Evolutionary conservation across 768 basidiomycete species (phyloP), one percentile per base, ranked within the genome.

Genomic region (Leucosporidium scottii): DNA sequence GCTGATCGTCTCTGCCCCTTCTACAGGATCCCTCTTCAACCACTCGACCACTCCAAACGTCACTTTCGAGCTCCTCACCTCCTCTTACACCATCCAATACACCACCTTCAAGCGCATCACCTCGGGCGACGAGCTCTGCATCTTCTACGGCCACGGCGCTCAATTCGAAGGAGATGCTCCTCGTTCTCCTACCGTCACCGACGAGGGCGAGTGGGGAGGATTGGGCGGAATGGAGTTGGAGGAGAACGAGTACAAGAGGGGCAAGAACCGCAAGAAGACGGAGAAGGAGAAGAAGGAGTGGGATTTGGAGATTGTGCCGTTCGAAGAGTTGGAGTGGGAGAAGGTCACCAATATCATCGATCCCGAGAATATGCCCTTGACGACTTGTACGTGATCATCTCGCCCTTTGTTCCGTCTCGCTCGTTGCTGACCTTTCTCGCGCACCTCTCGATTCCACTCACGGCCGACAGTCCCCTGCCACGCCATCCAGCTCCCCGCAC

Each of bases 21-120:
- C n/a, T 67, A n/a, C n/a, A 90, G 90, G 90, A 7, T 91, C 89
- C 3, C 74, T 92, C 15, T 90, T 92, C 79, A 92, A 91, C 75
- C 89, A 90, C 78, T 85, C 86, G 0, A 65, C 74, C 18, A 23
- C 27, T 5, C 89, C 89, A 9, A 91, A 91, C 77, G 83, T 90
- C 23, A 84, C 86, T 0, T 90, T 84, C 77, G 78, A 79, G 0
- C 76, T 87, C 21, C 85, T 89, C 67, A 67, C 77, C 0, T 67
- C 77, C 1, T 82, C 80, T 0, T 84, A 87, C 66, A 83, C 85
- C 13, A 89, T 91, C 69, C 80, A 79, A 65, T 91, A 86, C 73
- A 82, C 80, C 1, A 84, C 88, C 0, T 78, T 79, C 8, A 83
- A 84, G 9, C 75, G 80, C 28, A 78, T 92, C 36, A 67, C 81